phyloP scores from a whole-genome alignment of 2,329 filamentous ascomycete genomes.

The Penicillium sp. region DNA sequence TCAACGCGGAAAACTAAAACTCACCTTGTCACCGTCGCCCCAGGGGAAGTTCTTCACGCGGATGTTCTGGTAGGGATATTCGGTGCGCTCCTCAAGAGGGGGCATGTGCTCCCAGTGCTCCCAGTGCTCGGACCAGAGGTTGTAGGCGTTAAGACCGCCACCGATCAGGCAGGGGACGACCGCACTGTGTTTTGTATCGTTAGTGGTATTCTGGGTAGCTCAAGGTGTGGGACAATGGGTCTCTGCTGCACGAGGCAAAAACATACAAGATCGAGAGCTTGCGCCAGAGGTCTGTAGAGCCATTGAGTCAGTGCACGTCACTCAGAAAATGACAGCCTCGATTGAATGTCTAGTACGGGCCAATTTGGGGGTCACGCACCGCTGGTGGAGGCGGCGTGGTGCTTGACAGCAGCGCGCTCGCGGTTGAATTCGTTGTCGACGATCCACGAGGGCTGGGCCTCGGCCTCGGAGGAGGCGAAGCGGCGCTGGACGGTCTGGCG shows the following conservation, averaged over 20 bases:
- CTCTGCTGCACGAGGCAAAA: constrained; percentile 10
- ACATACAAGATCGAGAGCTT: constrained; percentile 95
- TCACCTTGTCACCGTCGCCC: constrained; percentile 92
- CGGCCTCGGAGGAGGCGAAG: constrained; percentile 59
- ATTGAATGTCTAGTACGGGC: background rate
- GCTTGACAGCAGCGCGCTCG: constrained; percentile 84
- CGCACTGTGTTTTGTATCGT: constrained; percentile 51
- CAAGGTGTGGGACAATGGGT: background rate
- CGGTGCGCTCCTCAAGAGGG: constrained; percentile 80
- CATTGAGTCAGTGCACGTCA: constrained; percentile 24
- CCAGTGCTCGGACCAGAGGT: constrained; percentile 94
- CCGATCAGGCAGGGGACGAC: constrained; percentile 69
- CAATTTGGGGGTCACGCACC: constrained; percentile 54
- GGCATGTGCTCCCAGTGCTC: constrained; percentile 85
- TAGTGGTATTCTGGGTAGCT: background rate
- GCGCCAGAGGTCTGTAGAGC: constrained; percentile 73
- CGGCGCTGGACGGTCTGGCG: constrained; percentile 60
- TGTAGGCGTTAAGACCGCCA: constrained; percentile 75
- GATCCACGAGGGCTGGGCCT: constrained; percentile 54
- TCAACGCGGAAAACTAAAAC: constrained; percentile 22
- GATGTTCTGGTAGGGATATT: constrained; percentile 98
- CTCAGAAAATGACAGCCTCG: background rate
- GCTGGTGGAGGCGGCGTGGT: constrained; percentile 78
- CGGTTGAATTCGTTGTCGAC: constrained; percentile 89
- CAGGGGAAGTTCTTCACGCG: constrained; percentile 92